Conservation (phyloP, 345 rosid species). For the Erucastrum elatum region DNA sequence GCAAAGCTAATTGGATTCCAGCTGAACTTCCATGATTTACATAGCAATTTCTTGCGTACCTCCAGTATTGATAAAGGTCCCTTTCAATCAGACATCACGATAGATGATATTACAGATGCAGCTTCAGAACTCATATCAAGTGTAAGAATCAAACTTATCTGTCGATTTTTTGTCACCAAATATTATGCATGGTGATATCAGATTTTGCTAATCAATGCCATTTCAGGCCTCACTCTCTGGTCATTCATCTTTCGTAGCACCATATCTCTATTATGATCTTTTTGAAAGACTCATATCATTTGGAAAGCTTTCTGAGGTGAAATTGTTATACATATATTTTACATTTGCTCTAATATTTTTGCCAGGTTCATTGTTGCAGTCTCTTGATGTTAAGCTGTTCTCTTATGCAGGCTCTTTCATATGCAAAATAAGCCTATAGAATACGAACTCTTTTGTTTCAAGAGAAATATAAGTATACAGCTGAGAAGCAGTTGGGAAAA, state of each 20-base stretch:
- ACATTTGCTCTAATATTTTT: conserved; percentile 13
- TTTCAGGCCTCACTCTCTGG: conserved; percentile 56
- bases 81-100: conserved; percentile 42
- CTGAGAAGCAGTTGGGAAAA: conserved; percentile 55
- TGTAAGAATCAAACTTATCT: conserved; percentile 49
- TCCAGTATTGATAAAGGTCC: conserved; percentile 35
- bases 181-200: not conserved
- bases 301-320: conserved; percentile 80
- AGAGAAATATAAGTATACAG: conserved; percentile 62
- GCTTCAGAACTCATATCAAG: conserved; percentile 61
- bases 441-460: conserved; percentile 73
- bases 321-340: conserved; percentile 11
- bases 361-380: conserved; percentile 23
- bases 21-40: conserved; percentile 53
- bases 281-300: conserved; percentile 58
- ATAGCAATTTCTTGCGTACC: conserved; percentile 28
- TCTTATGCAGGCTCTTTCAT: conserved; percentile 65
- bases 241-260: conserved; percentile 61
- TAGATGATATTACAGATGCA: conserved; percentile 56
- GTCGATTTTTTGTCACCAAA: not conserved
- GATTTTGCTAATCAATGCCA: conserved; percentile 26
- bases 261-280: conserved; percentile 79
- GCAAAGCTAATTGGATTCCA: conserved; percentile 61
- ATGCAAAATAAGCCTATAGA: conserved; percentile 75
- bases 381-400: conserved; percentile 15